Evolutionary conservation across 495 filamentous ascomycete species (phyloP), one percentile per base, ranked within the genome.

Genomic region (Bryoglossum gracile): DNA sequence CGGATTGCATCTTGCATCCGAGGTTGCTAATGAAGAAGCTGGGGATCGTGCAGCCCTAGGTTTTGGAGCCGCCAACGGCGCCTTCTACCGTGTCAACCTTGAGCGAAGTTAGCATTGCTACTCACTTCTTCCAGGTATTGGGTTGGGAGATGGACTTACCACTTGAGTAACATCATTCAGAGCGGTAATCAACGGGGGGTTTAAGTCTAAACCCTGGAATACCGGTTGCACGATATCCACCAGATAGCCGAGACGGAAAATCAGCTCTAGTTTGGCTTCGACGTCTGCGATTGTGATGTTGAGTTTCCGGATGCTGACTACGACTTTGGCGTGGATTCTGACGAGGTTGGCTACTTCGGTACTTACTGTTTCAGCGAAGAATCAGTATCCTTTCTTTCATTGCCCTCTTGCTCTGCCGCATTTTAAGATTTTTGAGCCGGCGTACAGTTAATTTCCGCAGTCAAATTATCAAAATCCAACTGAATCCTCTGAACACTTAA

Each of bases 261-360:
- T 66, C 11, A 80, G 63, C 34, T 80, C 76, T 17, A 80, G 65
- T 25, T 79, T 44, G 2, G 70, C 76, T 17, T 73, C 60, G 1
- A 80, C 73, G 50, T 79, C 74, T 13, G 71, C 59, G 42, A 80
- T 80, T 23, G 75, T 80, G 54, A 80, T 67, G 62, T 78, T 80
- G 55, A 80, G 66, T 50, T 77, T 78, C 17, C 65, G 60, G 24
- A 80, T 58, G 9, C 67, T 69, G 16, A 78, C 58, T 22, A 65
- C 61, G 2, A 80, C 68, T 21, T 76, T 76, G 0, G 74, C 76
- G 55, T 80, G 79, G 56, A 80, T 62, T 8, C 62, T 61, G 4
- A 80, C 76, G 3, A 80, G 64, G 19, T 63, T 65, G 13, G 75
- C 76, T 21, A 80, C 64, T 32, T 75, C 65, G 42, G 76, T 76